Evolutionary conservation across 768 basidiomycete genomes (phyloP).

Genomic region (Podaxis sp.): DNA sequence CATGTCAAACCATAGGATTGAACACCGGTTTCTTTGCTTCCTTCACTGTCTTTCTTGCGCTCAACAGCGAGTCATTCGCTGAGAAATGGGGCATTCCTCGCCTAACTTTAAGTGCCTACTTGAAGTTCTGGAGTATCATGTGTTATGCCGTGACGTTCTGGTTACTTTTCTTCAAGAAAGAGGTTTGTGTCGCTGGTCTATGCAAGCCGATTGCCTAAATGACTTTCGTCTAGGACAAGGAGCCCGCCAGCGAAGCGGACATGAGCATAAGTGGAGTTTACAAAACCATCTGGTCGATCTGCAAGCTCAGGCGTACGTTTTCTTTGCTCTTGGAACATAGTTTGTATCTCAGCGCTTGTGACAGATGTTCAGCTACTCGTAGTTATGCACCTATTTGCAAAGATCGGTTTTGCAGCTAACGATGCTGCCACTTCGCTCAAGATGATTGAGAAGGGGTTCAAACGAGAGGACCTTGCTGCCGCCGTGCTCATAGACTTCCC

Average conservation of each 20-base stretch:
- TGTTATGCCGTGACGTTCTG: slow-evolving; percentile 87
- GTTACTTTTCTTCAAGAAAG: slow-evolving; percentile 84
- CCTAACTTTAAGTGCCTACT: slow-evolving; percentile 71
- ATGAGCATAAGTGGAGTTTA: slow-evolving; percentile 92
- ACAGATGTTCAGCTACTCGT: slow-evolving; percentile 90
- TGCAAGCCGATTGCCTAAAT: not conserved
- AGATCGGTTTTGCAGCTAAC: slow-evolving; percentile 92
- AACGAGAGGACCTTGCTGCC: slow-evolving; percentile 93
- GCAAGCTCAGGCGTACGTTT: slow-evolving; percentile 82
- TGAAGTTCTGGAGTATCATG: slow-evolving; percentile 81
- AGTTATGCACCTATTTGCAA: slow-evolving; percentile 84
- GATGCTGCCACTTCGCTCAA: slow-evolving; percentile 91
- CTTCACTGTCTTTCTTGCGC: slow-evolving; percentile 95
- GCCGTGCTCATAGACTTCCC: slow-evolving; percentile 97
- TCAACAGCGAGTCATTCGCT: slow-evolving; percentile 94
- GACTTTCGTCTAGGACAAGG: slow-evolving; percentile 57
- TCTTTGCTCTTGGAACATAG: not conserved
- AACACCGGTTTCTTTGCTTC: slow-evolving; percentile 95
- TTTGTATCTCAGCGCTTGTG: not conserved
- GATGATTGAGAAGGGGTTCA: slow-evolving; percentile 95
- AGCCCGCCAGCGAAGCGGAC: slow-evolving; percentile 69
- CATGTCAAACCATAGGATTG: slow-evolving; percentile 96
- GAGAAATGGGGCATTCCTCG: slow-evolving; percentile 76
- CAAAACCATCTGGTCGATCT: slow-evolving; percentile 92
- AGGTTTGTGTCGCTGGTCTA: slow-evolving; percentile 45